Percentiles rank a stretch among this genome's conserved stretches.
Conservation (phyloP, 2,329 filamentous ascomycete species). For the Talaromyces sp. region DNA sequence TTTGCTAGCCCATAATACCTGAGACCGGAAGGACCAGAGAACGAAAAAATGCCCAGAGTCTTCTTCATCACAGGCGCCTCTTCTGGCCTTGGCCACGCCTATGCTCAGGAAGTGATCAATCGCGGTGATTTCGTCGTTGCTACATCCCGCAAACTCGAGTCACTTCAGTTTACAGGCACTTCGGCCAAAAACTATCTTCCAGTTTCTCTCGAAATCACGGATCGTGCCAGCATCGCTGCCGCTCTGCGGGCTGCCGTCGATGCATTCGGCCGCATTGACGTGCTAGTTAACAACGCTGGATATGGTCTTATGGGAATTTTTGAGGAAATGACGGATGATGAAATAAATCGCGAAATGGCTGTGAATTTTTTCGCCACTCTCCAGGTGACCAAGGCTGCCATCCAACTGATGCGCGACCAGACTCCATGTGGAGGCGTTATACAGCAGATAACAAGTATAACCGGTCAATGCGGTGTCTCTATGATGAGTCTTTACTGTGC, state of each 20-base stretch:
- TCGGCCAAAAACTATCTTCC: background rate
- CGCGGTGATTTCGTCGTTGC: background rate
- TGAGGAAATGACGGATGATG: background rate
- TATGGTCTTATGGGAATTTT: background rate
- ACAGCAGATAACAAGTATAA: conserved; percentile 16
- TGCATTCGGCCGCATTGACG: background rate
- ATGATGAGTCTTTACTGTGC: conserved; percentile 11
- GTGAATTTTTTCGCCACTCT: background rate
- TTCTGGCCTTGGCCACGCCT: background rate
- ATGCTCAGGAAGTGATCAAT: background rate
- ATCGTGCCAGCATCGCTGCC: background rate
- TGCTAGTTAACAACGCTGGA: conserved; percentile 3
- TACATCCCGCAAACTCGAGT: background rate
- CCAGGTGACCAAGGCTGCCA: background rate
- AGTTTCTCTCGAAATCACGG: background rate
- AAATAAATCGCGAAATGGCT: background rate
- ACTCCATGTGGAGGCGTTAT: conserved; percentile 14
- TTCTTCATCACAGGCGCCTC: background rate
- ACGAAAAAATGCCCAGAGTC: background rate
- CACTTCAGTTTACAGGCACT: background rate
- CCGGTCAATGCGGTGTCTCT: conserved; percentile 16
- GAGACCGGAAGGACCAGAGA: background rate
- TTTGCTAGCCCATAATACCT: background rate
- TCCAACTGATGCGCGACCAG: background rate
- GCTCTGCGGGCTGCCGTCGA: background rate